Evolutionary conservation across 129 eudicot genomes (phyloP).

Genomic region (Sambucus nigra): DNA sequence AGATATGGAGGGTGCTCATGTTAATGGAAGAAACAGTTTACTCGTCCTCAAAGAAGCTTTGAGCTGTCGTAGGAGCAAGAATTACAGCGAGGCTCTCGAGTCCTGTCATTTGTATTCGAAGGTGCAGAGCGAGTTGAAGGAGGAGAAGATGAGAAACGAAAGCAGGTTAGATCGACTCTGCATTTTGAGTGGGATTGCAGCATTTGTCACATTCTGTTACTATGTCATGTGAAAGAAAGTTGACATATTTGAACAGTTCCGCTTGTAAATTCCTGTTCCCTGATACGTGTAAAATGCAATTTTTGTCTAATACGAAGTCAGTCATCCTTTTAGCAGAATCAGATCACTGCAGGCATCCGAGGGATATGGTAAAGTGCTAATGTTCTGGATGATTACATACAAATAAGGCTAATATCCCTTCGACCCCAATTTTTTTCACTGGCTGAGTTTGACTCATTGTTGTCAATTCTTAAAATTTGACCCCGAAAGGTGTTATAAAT

Average conservation of each 20-base stretch:
- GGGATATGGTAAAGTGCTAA: too few relatives aligned
- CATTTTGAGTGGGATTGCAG: conserved; percentile 66
- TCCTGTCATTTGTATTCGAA: conserved; percentile 59
- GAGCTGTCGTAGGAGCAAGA: conserved; percentile 64
- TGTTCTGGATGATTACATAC: too few relatives aligned
- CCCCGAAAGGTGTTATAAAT: too few relatives aligned
- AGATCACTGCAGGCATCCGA: too few relatives aligned
- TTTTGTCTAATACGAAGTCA: conserved; percentile 4
- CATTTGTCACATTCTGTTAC: conserved; percentile 42
- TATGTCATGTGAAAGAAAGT: conserved; percentile 35
- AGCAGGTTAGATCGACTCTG: conserved; percentile 66
- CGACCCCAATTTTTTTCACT: too few relatives aligned
- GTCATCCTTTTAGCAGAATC: not conserved
- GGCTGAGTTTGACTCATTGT: too few relatives aligned
- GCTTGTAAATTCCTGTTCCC: not conserved
- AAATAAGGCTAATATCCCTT: too few relatives aligned
- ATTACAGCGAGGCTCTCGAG: conserved; percentile 67
- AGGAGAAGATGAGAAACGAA: conserved; percentile 79
- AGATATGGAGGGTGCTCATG: conserved; percentile 92
- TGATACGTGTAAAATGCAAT: conserved; percentile 1
- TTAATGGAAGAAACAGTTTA: conserved; percentile 78
- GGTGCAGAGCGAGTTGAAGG: conserved; percentile 63
- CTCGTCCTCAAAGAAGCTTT: conserved; percentile 71
- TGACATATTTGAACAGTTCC: not conserved
- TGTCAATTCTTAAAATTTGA: too few relatives aligned